Conservation (phyloP, 129 eudicot genomes). For the Kitagawia praeruptora region DNA sequence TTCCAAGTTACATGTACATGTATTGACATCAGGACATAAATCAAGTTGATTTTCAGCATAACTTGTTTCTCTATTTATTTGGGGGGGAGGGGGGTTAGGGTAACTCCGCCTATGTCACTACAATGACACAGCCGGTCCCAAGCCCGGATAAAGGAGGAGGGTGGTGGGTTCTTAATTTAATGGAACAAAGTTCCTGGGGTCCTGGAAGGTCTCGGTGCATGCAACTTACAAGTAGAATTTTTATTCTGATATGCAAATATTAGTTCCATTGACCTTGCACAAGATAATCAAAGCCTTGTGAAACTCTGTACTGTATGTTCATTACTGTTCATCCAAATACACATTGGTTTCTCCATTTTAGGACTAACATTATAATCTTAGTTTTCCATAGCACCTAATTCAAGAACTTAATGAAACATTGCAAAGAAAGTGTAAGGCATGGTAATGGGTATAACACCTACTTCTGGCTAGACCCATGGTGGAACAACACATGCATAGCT, state of each 20-base stretch:
- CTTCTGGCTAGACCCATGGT: too few species aligned
- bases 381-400: not conserved
- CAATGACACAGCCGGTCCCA: slow-evolving; percentile 1
- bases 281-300: slow-evolving; percentile 67
- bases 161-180: not conserved
- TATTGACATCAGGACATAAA: not conserved
- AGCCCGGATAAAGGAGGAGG: not conserved
- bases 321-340: not conserved
- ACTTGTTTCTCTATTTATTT: not conserved
- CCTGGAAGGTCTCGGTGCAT: not conserved
- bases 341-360: not conserved
- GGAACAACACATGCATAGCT: too few species aligned
- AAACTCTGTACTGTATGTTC: slow-evolving; percentile 34
- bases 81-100: not conserved
- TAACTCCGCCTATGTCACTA: not conserved
- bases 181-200: not conserved
- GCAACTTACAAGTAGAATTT: too few species aligned
- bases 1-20: not conserved
- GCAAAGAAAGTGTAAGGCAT: too few species aligned
- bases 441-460: too few species aligned
- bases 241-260: slow-evolving; percentile 19
- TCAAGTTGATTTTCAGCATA: not conserved
- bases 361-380: not conserved
- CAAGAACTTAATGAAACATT: too few species aligned
- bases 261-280: slow-evolving; percentile 59